phyloP scores from a whole-genome alignment of 2,329 filamentous ascomycete genomes.

The Fusarium vanettenii region DNA sequence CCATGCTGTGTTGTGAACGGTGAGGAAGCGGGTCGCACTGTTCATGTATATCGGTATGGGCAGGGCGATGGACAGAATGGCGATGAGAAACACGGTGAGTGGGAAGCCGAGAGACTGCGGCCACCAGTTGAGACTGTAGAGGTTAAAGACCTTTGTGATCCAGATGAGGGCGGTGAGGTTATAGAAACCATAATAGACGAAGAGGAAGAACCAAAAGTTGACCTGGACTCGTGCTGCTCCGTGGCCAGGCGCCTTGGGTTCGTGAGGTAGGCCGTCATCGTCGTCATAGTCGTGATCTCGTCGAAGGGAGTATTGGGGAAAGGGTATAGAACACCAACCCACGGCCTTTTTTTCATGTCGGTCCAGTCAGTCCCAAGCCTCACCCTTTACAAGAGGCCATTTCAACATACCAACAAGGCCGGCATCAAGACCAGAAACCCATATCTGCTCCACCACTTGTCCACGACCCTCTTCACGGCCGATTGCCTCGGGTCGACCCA shows the following conservation, averaged over 20 bases:
- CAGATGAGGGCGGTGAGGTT: constrained; percentile 75
- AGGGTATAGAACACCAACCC: constrained; percentile 73
- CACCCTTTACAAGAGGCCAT: neutral
- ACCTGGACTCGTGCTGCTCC: constrained; percentile 72
- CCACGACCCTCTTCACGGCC: constrained; percentile 68
- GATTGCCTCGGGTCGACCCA: constrained; percentile 71
- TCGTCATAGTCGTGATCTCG: constrained; percentile 58
- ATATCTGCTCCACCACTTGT: constrained; percentile 74
- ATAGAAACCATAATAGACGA: constrained; percentile 77
- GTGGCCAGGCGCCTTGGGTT: constrained; percentile 67
- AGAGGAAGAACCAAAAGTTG: constrained; percentile 79
- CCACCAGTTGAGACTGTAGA: constrained; percentile 80
- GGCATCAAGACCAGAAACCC: constrained; percentile 70
- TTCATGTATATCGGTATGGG: constrained; percentile 71
- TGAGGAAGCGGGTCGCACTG: constrained; percentile 64
- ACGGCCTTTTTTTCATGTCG: constrained; percentile 60
- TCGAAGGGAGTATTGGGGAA: constrained; percentile 70
- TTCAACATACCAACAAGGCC: constrained; percentile 64
- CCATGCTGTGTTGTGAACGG: constrained; percentile 74
- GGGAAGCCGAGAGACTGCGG: constrained; percentile 73
- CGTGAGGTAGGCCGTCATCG: constrained; percentile 46
- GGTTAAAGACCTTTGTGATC: constrained; percentile 79
- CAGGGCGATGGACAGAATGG: constrained; percentile 66
- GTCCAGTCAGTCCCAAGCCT: constrained; percentile 13
- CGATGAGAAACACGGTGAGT: constrained; percentile 71